Evolutionary conservation across 108 stramenopile genomes (phyloP).

Genomic region (Nitzschia sp.): DNA sequence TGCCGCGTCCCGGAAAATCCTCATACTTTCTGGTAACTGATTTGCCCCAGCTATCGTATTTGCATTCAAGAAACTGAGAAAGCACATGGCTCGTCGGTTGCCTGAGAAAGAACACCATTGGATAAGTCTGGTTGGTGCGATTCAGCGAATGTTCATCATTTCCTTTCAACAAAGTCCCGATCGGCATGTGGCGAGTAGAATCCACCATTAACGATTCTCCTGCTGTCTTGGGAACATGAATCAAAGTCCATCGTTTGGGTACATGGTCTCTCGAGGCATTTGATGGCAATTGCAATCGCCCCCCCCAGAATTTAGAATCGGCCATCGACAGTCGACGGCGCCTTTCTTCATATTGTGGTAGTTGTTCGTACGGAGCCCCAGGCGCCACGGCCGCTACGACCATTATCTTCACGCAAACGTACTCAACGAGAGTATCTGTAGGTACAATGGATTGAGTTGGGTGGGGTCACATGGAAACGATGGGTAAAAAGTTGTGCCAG

Average conservation of each 20-base stretch:
- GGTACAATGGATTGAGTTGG: too few relatives aligned
- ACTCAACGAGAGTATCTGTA: too few relatives aligned
- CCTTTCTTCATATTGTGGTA: too few relatives aligned
- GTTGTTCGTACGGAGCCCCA: too few relatives aligned
- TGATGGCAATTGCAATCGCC: too few relatives aligned
- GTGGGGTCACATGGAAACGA: too few relatives aligned
- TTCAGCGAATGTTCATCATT: slow-evolving; percentile 3
- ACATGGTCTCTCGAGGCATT: too few relatives aligned
- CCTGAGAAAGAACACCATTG: slow-evolving; percentile 6
- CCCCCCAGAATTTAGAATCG: too few relatives aligned
- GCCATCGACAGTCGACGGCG: too few relatives aligned
- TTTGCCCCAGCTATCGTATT: slow-evolving; percentile 13
- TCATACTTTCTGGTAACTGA: neutral
- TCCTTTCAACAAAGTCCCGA: slow-evolving; percentile 5
- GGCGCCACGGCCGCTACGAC: too few relatives aligned
- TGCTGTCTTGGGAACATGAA: slow-evolving; percentile 23
- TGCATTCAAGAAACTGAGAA: slow-evolving; percentile 24
- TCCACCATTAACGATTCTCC: slow-evolving; percentile 23
- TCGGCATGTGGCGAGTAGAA: slow-evolving; percentile 4
- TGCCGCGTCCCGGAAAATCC: neutral
- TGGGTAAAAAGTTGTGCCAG: too few relatives aligned
- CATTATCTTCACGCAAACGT: too few relatives aligned
- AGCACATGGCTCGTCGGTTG: slow-evolving; percentile 12
- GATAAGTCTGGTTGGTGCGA: neutral
- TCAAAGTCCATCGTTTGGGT: slow-evolving; percentile 6